These are phyloP conservation scores for Blastobotrys attinorum DNA, from an alignment of 805 yeast genomes.

Conservation along the genomic window DNA sequence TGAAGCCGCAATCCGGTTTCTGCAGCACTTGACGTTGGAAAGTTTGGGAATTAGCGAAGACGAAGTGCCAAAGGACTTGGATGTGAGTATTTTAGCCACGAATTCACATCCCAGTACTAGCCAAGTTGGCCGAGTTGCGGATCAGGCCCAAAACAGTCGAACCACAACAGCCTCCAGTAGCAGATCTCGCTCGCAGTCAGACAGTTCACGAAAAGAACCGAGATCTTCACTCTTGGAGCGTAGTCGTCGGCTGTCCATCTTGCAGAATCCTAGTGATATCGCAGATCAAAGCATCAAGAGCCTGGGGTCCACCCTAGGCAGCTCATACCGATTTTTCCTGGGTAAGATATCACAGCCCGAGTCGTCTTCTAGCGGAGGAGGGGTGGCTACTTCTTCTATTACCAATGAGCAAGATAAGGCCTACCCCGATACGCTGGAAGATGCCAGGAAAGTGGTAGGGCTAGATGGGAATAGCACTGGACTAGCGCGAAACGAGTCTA, in stretches of 20 bases:
- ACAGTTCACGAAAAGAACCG: neutral
- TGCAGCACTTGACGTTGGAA: constrained; percentile 29
- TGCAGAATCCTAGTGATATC: constrained; percentile 18
- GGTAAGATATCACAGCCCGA: constrained; percentile 18
- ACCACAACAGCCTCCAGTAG: neutral
- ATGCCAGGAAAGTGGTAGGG: constrained; percentile 20
- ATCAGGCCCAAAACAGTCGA: neutral
- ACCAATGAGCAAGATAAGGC: constrained; percentile 6
- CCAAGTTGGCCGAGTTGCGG: neutral
- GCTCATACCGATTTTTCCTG: constrained; percentile 26
- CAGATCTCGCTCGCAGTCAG: too few species aligned
- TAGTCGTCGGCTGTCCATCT: neutral
- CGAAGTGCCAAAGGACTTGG: constrained; percentile 16
- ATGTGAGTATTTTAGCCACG: constrained; percentile 12
- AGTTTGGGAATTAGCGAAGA: constrained; percentile 24
- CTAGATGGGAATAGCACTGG: constrained; percentile 10
- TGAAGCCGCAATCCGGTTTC: constrained; percentile 35
- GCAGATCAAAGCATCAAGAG: constrained; percentile 27
- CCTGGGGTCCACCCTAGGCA: constrained; percentile 28
- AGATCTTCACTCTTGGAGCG: neutral
- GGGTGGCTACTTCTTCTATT: too few species aligned
- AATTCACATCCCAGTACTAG: too few species aligned
- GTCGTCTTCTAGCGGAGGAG: constrained; percentile 8
- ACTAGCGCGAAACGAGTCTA: constrained; percentile 5
- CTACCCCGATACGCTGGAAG: constrained; percentile 20